Conservation (phyloP, 345 rosid species). For the Camelina neglecta region DNA sequence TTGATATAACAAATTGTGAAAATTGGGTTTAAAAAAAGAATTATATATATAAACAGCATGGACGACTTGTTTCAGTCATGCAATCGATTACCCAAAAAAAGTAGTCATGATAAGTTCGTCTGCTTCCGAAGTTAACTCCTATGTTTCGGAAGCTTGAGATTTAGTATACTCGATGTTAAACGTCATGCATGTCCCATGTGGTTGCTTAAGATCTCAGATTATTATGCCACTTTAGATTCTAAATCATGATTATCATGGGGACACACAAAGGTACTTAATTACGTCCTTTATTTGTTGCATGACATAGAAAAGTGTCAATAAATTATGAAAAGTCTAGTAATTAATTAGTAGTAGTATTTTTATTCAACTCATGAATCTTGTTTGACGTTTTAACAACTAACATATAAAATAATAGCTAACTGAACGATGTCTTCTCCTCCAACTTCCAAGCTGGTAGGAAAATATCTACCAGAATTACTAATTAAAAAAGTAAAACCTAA, state of each 20-base stretch:
- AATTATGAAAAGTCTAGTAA: not conserved
- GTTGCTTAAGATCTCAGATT: constrained; percentile 45
- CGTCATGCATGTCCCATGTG: constrained; percentile 40
- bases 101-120: constrained; percentile 31
- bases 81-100: constrained; percentile 16
- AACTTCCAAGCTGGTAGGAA: not conserved
- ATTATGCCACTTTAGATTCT: constrained; percentile 41
- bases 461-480: not conserved
- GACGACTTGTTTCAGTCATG: not conserved
- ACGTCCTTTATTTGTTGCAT: constrained; percentile 20
- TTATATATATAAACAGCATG: not conserved
- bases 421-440: not conserved
- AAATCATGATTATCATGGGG: constrained; percentile 40
- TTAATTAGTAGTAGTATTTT: not conserved
- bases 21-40: not conserved
- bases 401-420: not conserved
- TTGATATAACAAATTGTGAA: no score
- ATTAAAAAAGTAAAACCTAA: not conserved
- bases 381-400: not conserved
- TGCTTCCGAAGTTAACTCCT: constrained; percentile 40
- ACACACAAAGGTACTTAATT: constrained; percentile 34
- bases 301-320: constrained; percentile 11
- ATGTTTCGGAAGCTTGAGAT: constrained; percentile 39
- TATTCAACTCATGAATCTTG: not conserved
- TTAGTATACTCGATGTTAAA: constrained; percentile 35